phyloP scores from a whole-genome alignment of 257 asterid genomes.

The Leonotis leonurus region DNA sequence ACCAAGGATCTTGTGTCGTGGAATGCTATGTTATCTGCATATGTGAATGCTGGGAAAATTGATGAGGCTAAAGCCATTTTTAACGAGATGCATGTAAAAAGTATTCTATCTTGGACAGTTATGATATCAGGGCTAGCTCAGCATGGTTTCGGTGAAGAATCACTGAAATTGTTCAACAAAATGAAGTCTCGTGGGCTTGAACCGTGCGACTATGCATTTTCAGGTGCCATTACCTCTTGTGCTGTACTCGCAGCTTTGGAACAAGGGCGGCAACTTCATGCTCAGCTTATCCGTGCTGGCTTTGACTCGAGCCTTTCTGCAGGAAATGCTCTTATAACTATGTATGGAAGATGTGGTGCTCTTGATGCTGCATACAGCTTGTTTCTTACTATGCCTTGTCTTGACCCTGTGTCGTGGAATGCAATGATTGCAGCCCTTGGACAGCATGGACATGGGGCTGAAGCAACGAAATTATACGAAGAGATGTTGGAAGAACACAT shows the following conservation, averaged over 20 bases:
- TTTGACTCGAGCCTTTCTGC: slow-evolving; percentile 67
- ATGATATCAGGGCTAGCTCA: slow-evolving; percentile 65
- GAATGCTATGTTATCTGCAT: slow-evolving; percentile 58
- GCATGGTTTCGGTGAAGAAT: slow-evolving; percentile 59
- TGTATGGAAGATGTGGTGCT: slow-evolving; percentile 62
- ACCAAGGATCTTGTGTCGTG: slow-evolving; percentile 60
- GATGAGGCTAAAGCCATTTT: slow-evolving; percentile 47
- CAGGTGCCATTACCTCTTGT: slow-evolving; percentile 68
- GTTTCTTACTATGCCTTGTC: slow-evolving; percentile 47
- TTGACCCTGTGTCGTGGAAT: slow-evolving; percentile 72
- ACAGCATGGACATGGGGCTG: slow-evolving; percentile 55
- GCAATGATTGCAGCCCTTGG: slow-evolving; percentile 70
- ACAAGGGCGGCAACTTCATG: slow-evolving; percentile 67
- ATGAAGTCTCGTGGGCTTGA: slow-evolving; percentile 46
- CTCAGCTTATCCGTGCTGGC: slow-evolving; percentile 52
- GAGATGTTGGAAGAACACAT: slow-evolving; percentile 54
- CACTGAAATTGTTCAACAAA: slow-evolving; percentile 46
- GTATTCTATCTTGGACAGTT: slow-evolving; percentile 50
- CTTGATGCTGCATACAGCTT: slow-evolving; percentile 39
- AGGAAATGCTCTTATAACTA: slow-evolving; percentile 60
- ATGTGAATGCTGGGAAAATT: slow-evolving; percentile 37
- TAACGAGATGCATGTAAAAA: slow-evolving; percentile 39
- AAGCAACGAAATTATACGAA: slow-evolving; percentile 43
- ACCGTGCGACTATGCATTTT: slow-evolving; percentile 61
- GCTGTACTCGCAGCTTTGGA: slow-evolving; percentile 62